These are phyloP conservation scores for Ophiosphaerella korrae DNA, from an alignment of 2,329 filamentous ascomycete genomes.

Conservation along the genomic window DNA sequence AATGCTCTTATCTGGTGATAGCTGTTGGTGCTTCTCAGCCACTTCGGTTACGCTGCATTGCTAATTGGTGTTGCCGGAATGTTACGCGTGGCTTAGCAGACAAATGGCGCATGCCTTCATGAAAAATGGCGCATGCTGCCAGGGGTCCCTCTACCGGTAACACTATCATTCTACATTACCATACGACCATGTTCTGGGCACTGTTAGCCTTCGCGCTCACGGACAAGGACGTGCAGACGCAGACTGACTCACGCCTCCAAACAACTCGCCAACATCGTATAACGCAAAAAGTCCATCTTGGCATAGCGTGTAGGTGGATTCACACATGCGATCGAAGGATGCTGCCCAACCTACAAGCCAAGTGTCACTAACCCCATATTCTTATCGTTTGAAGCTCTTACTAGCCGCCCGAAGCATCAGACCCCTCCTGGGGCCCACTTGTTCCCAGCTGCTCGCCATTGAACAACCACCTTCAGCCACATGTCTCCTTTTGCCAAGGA, in stretches of 20 bases:
- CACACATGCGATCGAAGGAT: background rate
- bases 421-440: slow-evolving; percentile 31
- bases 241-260: background rate
- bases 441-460: slow-evolving; percentile 23
- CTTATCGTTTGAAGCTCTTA: slow-evolving; percentile 20
- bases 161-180: slow-evolving; percentile 8
- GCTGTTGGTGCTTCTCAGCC: background rate
- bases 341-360: slow-evolving; percentile 21
- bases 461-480: slow-evolving; percentile 11
- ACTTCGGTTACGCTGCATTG: background rate
- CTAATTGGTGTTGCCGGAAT: background rate
- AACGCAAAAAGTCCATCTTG: background rate
- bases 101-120: slow-evolving; percentile 27
- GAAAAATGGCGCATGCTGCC: slow-evolving; percentile 25
- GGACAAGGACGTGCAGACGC: background rate
- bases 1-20: too few relatives aligned
- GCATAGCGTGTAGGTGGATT: too few relatives aligned
- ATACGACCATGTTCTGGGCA: slow-evolving; percentile 7
- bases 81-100: slow-evolving; percentile 14
- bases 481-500: slow-evolving; percentile 22
- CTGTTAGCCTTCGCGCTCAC: background rate
- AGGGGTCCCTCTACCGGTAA: slow-evolving; percentile 11
- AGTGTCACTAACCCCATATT: slow-evolving; percentile 24
- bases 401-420: slow-evolving; percentile 30
- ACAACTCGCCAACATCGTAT: background rate